Percentiles rank a stretch among this genome's conserved stretches.
phyloP scores from a whole-genome alignment of 148 eudicot genomes.

The Chenopodium album region DNA sequence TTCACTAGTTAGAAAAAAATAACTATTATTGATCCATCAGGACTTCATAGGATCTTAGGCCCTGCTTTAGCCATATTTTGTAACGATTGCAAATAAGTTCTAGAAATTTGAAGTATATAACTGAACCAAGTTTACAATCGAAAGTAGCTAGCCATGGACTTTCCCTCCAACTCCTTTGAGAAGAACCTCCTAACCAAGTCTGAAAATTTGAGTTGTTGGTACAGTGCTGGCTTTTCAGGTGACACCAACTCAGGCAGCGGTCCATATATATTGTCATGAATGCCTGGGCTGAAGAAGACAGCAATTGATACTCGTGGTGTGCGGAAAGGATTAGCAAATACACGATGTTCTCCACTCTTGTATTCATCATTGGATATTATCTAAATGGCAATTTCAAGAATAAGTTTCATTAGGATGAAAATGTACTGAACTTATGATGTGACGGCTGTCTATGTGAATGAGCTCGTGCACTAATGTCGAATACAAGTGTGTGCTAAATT shows the following conservation, averaged over 20 bases:
- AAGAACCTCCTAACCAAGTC: conserved; percentile 54
- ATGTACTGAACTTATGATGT: not conserved
- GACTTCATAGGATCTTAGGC: not conserved
- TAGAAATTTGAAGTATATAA: no score
- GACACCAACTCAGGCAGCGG: conserved; percentile 61
- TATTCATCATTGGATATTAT: conserved; percentile 61
- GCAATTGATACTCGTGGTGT: conserved; percentile 51
- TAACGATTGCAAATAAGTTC: no score
- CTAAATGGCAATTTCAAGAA: conserved; percentile 23
- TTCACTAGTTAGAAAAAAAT: not conserved
- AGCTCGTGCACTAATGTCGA: not conserved
- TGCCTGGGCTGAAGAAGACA: conserved; percentile 52
- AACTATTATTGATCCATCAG: not conserved
- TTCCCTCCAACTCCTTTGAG: conserved; percentile 51
- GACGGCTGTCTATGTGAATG: not conserved
- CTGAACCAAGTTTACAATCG: conserved; percentile 20
- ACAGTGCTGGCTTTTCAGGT: conserved; percentile 43
- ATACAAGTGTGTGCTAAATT: not conserved
- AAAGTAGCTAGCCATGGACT: conserved; percentile 46
- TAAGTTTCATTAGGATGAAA: not conserved
- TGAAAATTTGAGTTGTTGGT: conserved; percentile 33
- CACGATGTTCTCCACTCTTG: conserved; percentile 69
- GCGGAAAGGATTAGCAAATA: conserved; percentile 45
- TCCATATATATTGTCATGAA: conserved; percentile 46
- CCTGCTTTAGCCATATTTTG: not conserved